These are phyloP conservation scores for Hirschfeldia incana DNA, from an alignment of 345 rosid genomes.

Conservation along the genomic window DNA sequence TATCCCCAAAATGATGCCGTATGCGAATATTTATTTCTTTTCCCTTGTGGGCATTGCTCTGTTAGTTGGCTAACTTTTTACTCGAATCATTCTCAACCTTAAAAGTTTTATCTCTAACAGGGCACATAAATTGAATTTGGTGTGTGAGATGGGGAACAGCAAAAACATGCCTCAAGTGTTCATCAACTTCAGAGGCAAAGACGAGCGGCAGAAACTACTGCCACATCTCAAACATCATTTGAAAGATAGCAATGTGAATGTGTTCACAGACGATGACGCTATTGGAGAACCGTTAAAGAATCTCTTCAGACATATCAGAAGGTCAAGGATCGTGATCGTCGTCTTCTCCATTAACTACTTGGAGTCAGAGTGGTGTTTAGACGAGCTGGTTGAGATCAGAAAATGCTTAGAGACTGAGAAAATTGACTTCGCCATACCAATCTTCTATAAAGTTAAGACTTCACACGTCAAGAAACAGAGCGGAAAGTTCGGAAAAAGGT, in stretches of 20 bases:
- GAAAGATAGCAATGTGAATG: slow-evolving; percentile 19
- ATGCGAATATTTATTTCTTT: neutral
- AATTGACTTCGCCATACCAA: slow-evolving; percentile 2
- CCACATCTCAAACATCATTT: slow-evolving; percentile 7
- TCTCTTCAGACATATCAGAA: neutral
- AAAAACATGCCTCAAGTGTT: slow-evolving; percentile 4
- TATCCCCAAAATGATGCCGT: neutral
- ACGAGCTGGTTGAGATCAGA: slow-evolving; percentile 13
- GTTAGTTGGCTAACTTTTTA: neutral
- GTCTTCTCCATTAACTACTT: slow-evolving; percentile 14
- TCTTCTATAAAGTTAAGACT: slow-evolving; percentile 12
- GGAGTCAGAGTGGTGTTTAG: slow-evolving; percentile 9
- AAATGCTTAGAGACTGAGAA: neutral
- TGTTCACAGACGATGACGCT: slow-evolving; percentile 15
- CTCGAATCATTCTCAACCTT: neutral
- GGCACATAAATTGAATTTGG: neutral
- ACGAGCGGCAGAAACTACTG: neutral
- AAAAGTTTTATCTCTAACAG: neutral
- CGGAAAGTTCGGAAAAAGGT: slow-evolving; percentile 10
- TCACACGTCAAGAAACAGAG: neutral
- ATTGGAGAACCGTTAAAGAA: neutral
- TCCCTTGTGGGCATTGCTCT: too few relatives aligned
- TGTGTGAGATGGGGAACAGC: slow-evolving; percentile 7
- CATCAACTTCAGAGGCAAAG: slow-evolving; percentile 19
- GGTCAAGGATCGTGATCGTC: slow-evolving; percentile 15